Evolutionary conservation across 108 stramenopile genomes (phyloP).

Genomic region (Conticribra guillardii): DNA sequence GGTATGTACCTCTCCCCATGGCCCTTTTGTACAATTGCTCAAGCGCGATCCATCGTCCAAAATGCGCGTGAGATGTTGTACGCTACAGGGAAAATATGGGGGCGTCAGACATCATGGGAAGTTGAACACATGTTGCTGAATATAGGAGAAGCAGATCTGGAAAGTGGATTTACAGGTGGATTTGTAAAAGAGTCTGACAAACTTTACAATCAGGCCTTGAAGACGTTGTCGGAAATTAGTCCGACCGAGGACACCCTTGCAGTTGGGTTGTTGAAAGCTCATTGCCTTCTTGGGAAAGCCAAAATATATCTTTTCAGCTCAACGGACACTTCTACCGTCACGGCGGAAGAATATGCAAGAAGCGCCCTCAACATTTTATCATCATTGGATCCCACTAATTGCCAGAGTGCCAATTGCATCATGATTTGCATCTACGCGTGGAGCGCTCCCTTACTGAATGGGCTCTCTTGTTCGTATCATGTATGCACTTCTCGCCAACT

Average conservation of each 20-base stretch:
- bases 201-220: slow-evolving; percentile 36
- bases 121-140: slow-evolving; percentile 59
- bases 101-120: slow-evolving; percentile 26
- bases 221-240: slow-evolving; percentile 5
- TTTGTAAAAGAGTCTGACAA: slow-evolving; percentile 27
- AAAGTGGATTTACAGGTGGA: slow-evolving; percentile 58
- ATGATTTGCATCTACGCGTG: slow-evolving; percentile 19
- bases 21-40: slow-evolving; percentile 58
- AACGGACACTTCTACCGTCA: slow-evolving; percentile 2
- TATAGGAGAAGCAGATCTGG: slow-evolving; percentile 72
- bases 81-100: slow-evolving; percentile 42
- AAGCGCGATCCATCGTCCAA: slow-evolving; percentile 48
- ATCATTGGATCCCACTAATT: slow-evolving; percentile 2
- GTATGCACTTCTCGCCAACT: slow-evolving; percentile 61
- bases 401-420: neutral
- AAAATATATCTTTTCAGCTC: slow-evolving; percentile 10
- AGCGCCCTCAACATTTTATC: slow-evolving; percentile 22
- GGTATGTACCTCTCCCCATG: slow-evolving; percentile 65
- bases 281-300: slow-evolving; percentile 35
- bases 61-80: slow-evolving; percentile 52
- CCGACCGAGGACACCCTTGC: neutral
- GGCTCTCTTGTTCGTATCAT: slow-evolving; percentile 42
- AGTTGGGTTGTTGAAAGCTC: slow-evolving; percentile 13
- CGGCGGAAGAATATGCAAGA: slow-evolving; percentile 20
- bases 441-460: slow-evolving; percentile 11